Evolutionary conservation across 768 basidiomycete genomes (phyloP), one percentile per base, ranked within the genome.

Genomic region (Pleurotus cornucopiae): DNA sequence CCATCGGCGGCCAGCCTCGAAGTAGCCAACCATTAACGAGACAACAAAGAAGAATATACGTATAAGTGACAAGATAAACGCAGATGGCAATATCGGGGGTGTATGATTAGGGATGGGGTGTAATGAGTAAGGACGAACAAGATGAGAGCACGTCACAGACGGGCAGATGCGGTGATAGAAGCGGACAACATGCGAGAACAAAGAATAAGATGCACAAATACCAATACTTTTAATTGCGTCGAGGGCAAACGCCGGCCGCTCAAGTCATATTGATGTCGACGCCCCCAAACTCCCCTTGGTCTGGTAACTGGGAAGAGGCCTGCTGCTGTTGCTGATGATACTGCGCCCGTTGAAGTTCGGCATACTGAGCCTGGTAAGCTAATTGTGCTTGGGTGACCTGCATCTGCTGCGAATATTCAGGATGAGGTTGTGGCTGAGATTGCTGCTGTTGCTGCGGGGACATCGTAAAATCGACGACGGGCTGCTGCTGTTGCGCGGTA

Each of bases 401-500:
- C 40, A 62, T 61, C 46, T 71, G 72, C 52, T 73, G 58, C 57
- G 73, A 71, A 44, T 75, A 69, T 55, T 49, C 49, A 45, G 55
- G 45, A 46, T 39, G 34, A 45, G 46, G 41, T 48, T 49, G 20
- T 2, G 20, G 18, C 18, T 18, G 18, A 1, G 18, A 20, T 20
- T 20, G 20, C 20, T 20, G 56, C 20, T 59, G 59, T 21, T 56
- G 47, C 40, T 49, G 55, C 6, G 41, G 30, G 9, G 30, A 34
- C 30, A 11, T 34, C 30, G 9, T 34, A 34, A 34, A 34, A 9
- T 34, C 30, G 30, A 2, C 30, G 3, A 18, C 53, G 7, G 41
- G 45, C 40, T 54, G 57, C 13, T 54, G 60, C 52, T 39, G 53
- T 13, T 55, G 54, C n/a, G 60, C 53, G n/a, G 56, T 46, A 51